Percentiles rank a stretch among this genome's conserved stretches.
Conservation (phyloP, 1,139 yeast genomes). For the Hanseniaspora uvarum region DNA sequence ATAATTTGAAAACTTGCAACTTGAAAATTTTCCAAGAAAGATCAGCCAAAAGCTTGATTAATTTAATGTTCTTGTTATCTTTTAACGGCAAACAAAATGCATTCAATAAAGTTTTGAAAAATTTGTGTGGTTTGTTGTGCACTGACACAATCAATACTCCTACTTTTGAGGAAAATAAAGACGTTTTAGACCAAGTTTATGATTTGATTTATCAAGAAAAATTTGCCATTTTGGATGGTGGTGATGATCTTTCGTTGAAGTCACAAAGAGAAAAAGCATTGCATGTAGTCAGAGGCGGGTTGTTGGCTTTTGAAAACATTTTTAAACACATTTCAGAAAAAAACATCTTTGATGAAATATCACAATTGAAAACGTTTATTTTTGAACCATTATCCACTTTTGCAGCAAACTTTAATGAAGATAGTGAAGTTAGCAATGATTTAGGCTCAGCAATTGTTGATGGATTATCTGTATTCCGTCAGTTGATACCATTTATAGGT, state of each 20-base stretch:
- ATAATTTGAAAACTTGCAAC: constrained; percentile 72
- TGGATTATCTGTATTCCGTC: constrained; percentile 71
- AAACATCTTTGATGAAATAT: constrained; percentile 34
- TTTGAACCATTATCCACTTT: constrained; percentile 49
- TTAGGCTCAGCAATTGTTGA: constrained; percentile 77
- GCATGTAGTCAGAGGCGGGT: constrained; percentile 75
- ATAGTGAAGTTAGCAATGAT: constrained; percentile 33
- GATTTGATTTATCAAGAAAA: constrained; percentile 76
- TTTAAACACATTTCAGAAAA: constrained; percentile 43
- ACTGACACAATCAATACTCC: constrained; percentile 96
- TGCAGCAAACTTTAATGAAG: constrained; percentile 29
- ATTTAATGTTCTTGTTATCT: constrained; percentile 50
- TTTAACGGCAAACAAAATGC: constrained; percentile 54
- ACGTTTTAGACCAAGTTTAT: constrained; percentile 48
- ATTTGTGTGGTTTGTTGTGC: constrained; percentile 84
- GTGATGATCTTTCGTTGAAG: constrained; percentile 55
- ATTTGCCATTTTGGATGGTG: constrained; percentile 44
- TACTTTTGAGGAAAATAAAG: constrained; percentile 64
- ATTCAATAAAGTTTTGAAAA: constrained; percentile 79
- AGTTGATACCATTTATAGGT: constrained; percentile 45
- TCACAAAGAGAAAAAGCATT: constrained; percentile 61
- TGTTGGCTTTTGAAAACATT: constrained; percentile 44
- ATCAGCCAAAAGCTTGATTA: constrained; percentile 60
- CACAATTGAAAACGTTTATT: constrained; percentile 59
- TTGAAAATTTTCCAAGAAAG: constrained; percentile 55